Evolutionary conservation across 1,139 yeast species (phyloP), one percentile per base, ranked within the genome.

Genomic region (Candida sp.): DNA sequence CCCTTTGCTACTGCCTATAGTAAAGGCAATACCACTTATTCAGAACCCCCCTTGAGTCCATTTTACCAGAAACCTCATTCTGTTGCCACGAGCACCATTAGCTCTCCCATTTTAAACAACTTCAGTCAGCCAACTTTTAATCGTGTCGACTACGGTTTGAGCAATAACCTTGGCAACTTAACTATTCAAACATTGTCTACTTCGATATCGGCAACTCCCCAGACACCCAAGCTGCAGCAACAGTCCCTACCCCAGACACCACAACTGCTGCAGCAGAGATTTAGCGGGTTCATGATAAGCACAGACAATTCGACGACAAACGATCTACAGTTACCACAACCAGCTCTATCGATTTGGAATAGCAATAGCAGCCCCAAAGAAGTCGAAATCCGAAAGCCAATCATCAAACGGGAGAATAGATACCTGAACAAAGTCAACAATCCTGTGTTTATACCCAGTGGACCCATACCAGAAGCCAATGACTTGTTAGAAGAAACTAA

Each of bases 401-500:
- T 40, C 12, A 27, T 37, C 7, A 44, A 34, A 34, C 40, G 35
- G 32, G 47, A 51, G n/a, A 67, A 67, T 51, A 59, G 65, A 3
- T 67, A 66, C 49, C 55, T 57, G 58, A 49, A 52, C 7, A 57
- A 62, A 42, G 63, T 66, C 25, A 63, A 63, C 42, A 62, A 63
- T 26, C 70, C 70, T 0, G 56, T 63, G 3, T 68, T 68, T 50
- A 56, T 67, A 26, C 70, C 71, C 7, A 53, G 57, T 31, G 48
- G 49, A 26, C 23, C 33, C 11, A 27, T n/a, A 23, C 41, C 41
- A 3, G 41, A 38, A 25, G 9, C 41, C 12, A 38, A 25, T 25
- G 26, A 6, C 4, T 5, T 38, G 11, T 23, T 17, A 23, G 41
- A 38, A 23, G 38, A 34, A 34, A 12, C 38, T 7, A 8, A 4